Conservation (phyloP, 805 yeast species). For the Zygosaccharomyces rouxii region DNA sequence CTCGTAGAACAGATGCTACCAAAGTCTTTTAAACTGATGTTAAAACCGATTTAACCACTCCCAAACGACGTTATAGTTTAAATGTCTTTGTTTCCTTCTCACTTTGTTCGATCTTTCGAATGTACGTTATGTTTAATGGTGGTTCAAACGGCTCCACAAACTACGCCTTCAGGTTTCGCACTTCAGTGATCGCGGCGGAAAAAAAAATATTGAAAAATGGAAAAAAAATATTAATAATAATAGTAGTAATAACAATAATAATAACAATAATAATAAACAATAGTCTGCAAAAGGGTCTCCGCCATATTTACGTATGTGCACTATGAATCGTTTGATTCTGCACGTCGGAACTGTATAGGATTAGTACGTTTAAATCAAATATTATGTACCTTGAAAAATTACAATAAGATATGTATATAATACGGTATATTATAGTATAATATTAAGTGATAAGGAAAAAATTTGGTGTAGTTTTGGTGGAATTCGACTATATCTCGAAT, state of each 20-base stretch:
- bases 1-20: too few species aligned
- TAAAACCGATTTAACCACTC: too few species aligned
- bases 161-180: conserved; percentile 1
- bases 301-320: too few species aligned
- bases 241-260: background rate
- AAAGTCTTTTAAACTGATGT: too few species aligned
- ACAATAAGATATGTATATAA: background rate
- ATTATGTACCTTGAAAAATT: background rate
- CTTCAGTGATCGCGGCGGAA: background rate
- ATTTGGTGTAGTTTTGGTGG: conserved; percentile 36
- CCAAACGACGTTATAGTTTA: background rate
- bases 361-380: too few species aligned
- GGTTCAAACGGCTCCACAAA: background rate
- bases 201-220: background rate
- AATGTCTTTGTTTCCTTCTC: background rate
- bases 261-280: background rate
- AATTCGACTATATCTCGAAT: conserved; percentile 48
- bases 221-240: conserved; percentile 2
- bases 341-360: too few species aligned
- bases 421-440: background rate
- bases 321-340: too few species aligned
- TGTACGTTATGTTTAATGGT: background rate
- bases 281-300: too few species aligned
- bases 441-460: background rate
- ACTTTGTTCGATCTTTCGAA: background rate